Evolutionary conservation across 2,329 filamentous ascomycete species (phyloP).

Genomic region (Xylaria sp.): DNA sequence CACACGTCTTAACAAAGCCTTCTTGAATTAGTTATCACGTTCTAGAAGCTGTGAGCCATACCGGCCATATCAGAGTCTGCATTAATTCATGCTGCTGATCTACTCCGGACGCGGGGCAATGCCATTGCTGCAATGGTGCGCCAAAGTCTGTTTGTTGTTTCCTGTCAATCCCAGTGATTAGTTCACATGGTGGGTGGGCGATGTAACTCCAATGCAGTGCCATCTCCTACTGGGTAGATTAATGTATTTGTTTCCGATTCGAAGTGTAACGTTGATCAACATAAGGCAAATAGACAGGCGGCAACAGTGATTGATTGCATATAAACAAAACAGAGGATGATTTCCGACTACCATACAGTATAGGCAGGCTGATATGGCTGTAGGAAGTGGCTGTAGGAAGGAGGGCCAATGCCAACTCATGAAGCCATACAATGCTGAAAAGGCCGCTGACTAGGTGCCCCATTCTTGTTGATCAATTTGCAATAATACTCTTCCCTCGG

Average conservation of each 20-base stretch:
- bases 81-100: background rate
- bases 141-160: background rate
- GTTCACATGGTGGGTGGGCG: background rate
- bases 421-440: background rate
- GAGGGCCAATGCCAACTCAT: background rate
- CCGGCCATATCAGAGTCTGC: background rate
- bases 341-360: too few relatives aligned
- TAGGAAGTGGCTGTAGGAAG: background rate
- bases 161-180: background rate
- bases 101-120: background rate
- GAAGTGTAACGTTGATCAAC: conserved; percentile 4
- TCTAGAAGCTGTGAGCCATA: background rate
- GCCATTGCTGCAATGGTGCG: too few relatives aligned
- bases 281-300: background rate
- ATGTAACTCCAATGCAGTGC: background rate
- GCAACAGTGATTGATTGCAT: background rate
- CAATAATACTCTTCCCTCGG: background rate
- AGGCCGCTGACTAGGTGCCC: background rate
- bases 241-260: background rate
- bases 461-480: background rate
- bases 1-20: background rate
- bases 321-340: background rate
- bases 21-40: background rate
- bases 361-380: background rate
- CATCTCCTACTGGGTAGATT: background rate